phyloP scores from a whole-genome alignment of 371 early-diverging fungal species.

The Rhizopus arrhizus region DNA sequence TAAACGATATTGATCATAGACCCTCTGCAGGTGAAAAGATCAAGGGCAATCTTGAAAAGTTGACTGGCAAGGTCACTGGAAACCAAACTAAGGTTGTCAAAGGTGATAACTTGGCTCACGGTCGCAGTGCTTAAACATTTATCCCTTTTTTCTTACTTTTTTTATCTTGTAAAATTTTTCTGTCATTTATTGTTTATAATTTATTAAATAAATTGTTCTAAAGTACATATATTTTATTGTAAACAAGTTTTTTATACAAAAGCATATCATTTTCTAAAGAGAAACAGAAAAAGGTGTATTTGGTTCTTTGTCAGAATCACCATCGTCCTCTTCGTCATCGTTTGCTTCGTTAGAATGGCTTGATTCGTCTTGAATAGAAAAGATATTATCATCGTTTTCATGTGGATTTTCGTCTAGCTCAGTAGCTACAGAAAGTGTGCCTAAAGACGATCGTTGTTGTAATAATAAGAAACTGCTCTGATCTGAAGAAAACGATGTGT shows the following conservation, averaged over 20 bases:
- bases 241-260: not conserved
- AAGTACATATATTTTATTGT: no score
- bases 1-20: not conserved
- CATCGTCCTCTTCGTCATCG: not conserved
- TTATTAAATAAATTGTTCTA: not conserved
- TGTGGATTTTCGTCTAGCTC: not conserved
- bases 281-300: not conserved
- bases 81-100: slow-evolving; percentile 29
- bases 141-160: not conserved
- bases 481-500: not conserved
- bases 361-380: slow-evolving; percentile 1
- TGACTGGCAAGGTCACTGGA: slow-evolving; percentile 35
- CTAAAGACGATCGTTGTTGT: not conserved
- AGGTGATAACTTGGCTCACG: slow-evolving; percentile 30
- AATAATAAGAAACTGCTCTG: not conserved
- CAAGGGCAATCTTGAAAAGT: slow-evolving; percentile 35
- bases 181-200: not conserved
- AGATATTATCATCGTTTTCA: not conserved
- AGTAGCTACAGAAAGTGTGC: not conserved
- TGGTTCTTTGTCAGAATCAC: not conserved
- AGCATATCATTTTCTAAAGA: not conserved
- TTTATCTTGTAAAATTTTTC: not conserved
- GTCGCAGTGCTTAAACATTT: slow-evolving; percentile 12
- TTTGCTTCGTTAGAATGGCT: not conserved
- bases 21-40: slow-evolving; percentile 30